Conservation (phyloP, 192 early-diverging fungal genomes). For the Mortierella antarctica region DNA sequence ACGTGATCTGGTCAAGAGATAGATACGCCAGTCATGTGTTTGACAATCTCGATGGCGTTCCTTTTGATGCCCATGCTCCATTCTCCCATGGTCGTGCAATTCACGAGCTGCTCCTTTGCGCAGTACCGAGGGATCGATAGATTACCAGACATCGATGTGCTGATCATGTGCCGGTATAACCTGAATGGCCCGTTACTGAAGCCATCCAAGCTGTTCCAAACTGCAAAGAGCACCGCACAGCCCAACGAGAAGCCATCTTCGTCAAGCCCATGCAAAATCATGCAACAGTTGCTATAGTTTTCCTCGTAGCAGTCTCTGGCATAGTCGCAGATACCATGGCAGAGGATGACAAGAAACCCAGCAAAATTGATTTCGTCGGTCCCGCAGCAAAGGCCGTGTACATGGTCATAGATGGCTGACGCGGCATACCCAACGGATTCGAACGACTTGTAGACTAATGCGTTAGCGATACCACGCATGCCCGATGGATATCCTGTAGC, state of each 20-base stretch:
- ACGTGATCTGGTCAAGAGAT: constrained; percentile 8
- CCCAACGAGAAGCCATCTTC: constrained; percentile 15
- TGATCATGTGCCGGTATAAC: neutral
- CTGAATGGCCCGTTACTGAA: neutral
- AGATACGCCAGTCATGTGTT: constrained; percentile 10
- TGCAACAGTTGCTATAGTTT: constrained; percentile 15
- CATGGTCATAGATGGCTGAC: constrained; percentile 8
- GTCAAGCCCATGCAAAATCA: constrained; percentile 5
- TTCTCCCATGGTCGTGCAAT: constrained; percentile 3
- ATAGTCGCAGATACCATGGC: constrained; percentile 7
- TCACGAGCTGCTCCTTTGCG: constrained; percentile 2
- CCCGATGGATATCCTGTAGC: constrained; percentile 2
- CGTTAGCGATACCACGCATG: constrained; percentile 2
- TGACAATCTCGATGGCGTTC: constrained; percentile 2
- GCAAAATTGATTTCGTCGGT: constrained; percentile 4
- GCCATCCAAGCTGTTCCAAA: constrained; percentile 10
- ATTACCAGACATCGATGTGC: constrained; percentile 9
- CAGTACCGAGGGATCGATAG: constrained; percentile 10
- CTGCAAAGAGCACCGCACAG: constrained; percentile 9
- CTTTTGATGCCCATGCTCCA: constrained; percentile 6
- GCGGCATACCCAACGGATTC: neutral
- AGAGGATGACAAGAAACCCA: constrained; percentile 5
- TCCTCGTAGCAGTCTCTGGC: constrained; percentile 14
- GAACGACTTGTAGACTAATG: constrained; percentile 12
- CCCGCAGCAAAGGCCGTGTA: neutral